Base-by-base conservation (phyloP, 768 basidiomycete genomes). In the Boletus coccyginus region DNA sequence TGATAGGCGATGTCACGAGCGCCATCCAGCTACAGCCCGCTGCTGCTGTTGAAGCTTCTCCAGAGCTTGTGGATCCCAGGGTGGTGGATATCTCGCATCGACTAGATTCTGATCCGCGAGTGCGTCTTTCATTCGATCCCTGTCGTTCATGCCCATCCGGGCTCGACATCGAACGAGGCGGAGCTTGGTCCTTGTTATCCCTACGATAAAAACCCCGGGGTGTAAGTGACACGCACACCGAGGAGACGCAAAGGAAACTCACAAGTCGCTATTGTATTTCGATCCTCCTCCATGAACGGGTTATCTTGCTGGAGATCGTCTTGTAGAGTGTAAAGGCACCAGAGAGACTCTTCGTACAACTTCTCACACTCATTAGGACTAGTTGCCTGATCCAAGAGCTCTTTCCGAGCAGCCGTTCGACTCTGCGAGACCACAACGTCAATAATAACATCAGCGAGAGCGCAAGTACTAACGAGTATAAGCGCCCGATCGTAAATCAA, bases 401-500 rank as follows among this genome's bases (percentile, higher is more conserved):
- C 96, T 64, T 94, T 93, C 45, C 89, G 81, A 1, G 96, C 95
- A 39, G 95, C 95, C 0, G 87, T 89, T 7, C 95, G 90, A 62
- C 94, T 95, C 95, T 98, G 73, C 21, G 39, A 4, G 35, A 14
- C 17, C 41, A 45, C 2, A 38, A 38, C 21, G 19, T 51, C 39
- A 46, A 53, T 31, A 33, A 36, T n/a, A 2, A 50, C 16, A 11
- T 54, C 50, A 41, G 3, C 29, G n/a, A 27, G 27, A 31, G 36
- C 41, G 16, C 24, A 52, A 49, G 29, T 1, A 80, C 90, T 47
- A 57, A 97, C 96, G 43, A 95, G 78, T 42, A 87, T 76, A 35
- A 97, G 78, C 0, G 95, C 96, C 53, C 91, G 88, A 69, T 98
- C 94, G 69, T 97, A 98, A 6, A 98, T 82, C 24, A 98, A 76